Percentiles rank a stretch among this genome's conserved stretches.
Evolutionary conservation across 1,284 basidiomycete species (phyloP).

Genomic region (Exobasidium cylindrosporum): DNA sequence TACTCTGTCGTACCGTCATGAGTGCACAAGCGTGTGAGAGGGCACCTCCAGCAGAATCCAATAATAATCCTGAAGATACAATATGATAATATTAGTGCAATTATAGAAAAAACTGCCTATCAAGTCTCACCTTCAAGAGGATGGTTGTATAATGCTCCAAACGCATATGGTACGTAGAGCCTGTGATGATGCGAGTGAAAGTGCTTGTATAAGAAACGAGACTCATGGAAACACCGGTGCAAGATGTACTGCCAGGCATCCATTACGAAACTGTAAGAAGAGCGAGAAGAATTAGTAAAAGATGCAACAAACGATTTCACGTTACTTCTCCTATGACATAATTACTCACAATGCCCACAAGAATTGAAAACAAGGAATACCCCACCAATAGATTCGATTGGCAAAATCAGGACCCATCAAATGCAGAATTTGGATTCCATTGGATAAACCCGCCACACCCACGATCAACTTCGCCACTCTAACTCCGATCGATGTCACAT

Average conservation of each 20-base stretch:
- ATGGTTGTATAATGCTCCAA: slow-evolving; percentile 96
- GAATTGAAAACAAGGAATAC: slow-evolving; percentile 73
- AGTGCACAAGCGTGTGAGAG: slow-evolving; percentile 70
- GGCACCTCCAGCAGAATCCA: slow-evolving; percentile 80
- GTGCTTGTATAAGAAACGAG: slow-evolving; percentile 84
- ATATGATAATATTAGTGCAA: too few relatives aligned
- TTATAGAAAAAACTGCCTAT: too few relatives aligned
- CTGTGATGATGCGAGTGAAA: slow-evolving; percentile 95
- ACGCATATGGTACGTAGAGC: slow-evolving; percentile 94
- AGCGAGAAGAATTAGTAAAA: neutral
- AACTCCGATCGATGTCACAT: slow-evolving; percentile 24
- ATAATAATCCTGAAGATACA: slow-evolving; percentile 63
- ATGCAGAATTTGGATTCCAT: slow-evolving; percentile 56
- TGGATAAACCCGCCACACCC: slow-evolving; percentile 58
- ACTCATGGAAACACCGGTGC: slow-evolving; percentile 86
- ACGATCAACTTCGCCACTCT: slow-evolving; percentile 58
- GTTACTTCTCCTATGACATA: neutral
- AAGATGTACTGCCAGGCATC: slow-evolving; percentile 99
- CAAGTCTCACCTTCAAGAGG: slow-evolving; percentile 66
- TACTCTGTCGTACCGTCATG: slow-evolving; percentile 74
- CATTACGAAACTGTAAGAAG: slow-evolving; percentile 74
- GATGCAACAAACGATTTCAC: neutral
- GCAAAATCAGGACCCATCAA: slow-evolving; percentile 62
- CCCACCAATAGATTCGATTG: slow-evolving; percentile 90
- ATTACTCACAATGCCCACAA: slow-evolving; percentile 75